These are phyloP conservation scores for Aspergillus viridinutans DNA, from an alignment of 2,329 filamentous ascomycete species.

Conservation along the genomic window DNA sequence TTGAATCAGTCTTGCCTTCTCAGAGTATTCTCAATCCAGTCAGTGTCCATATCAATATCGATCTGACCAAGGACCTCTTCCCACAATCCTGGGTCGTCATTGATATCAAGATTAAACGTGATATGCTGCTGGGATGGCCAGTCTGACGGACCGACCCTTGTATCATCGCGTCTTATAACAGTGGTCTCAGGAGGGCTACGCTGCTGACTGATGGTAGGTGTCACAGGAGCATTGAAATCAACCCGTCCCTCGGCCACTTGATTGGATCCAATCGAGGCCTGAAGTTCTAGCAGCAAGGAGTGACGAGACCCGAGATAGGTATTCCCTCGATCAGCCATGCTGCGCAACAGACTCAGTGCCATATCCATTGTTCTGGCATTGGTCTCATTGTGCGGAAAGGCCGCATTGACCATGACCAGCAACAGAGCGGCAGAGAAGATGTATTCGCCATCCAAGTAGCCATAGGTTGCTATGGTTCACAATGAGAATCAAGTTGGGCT, in stretches of 20 bases:
- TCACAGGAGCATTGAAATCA: constrained; percentile 5
- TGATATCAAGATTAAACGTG: constrained; percentile 32
- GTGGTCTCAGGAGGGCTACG: constrained; percentile 4
- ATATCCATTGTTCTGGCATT: constrained; percentile 46
- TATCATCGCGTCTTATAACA: neutral
- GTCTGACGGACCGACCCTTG: neutral
- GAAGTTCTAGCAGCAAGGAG: constrained; percentile 35
- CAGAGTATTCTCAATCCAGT: constrained; percentile 35
- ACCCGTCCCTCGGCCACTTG: constrained; percentile 3
- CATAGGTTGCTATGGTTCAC: constrained; percentile 46
- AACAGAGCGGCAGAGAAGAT: constrained; percentile 53
- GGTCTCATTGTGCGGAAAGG: constrained; percentile 45
- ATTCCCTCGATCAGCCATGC: constrained; percentile 53
- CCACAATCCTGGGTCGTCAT: constrained; percentile 40
- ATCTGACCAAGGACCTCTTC: constrained; percentile 39
- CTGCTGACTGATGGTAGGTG: constrained; percentile 14
- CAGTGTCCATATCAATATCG: constrained; percentile 41
- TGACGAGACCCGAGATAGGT: constrained; percentile 44
- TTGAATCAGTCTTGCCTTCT: constrained; percentile 13
- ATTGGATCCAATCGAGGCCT: constrained; percentile 24
- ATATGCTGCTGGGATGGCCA: constrained; percentile 23
- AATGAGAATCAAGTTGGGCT: neutral
- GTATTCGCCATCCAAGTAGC: constrained; percentile 56
- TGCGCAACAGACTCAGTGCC: constrained; percentile 44
- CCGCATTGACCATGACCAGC: constrained; percentile 52